Base-by-base conservation (phyloP, 1,284 basidiomycete genomes). In the Leucoagaricus sp. region DNA sequence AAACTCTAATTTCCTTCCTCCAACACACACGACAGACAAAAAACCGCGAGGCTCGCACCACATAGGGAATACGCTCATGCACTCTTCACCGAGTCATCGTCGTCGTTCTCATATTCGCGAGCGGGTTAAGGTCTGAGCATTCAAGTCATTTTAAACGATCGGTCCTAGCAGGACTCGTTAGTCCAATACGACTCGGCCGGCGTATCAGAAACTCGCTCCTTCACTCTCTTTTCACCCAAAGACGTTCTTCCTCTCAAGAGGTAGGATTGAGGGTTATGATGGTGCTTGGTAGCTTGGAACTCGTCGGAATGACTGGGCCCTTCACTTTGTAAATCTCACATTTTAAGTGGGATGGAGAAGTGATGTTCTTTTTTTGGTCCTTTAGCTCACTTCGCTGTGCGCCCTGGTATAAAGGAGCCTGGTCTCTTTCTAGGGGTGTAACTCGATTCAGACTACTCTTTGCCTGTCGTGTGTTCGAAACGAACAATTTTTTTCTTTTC, bases 371-470 rank as follows among this genome's bases (percentile, higher is more conserved):
- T 50, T 38, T 51, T 47, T 4, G 29, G 61, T 72, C 65, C 72
- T 75, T 74, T 60, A 75, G 72, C 69, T 72, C 72, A 73, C 72
- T 75, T 75, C 69, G 72, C 72, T 68, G 73, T 71, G 68, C 70
- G 68, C 62, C 59, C 62, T 40, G 15, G 33, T 57, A 47, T 60
- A 50, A 55, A 55, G 36, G 54, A 41, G 31, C 48, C 52, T 49
- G 38, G 36, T 54, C 29, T 49, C 21, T 47, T 50, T 51, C 58
- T 57, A 59, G 58, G 56, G 60, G 59, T 65, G 69, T 65, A 75
- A 75, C 73, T 74, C 72, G 72, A 75, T 75, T 75, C 73, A 75
- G 72, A 75, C 72, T 75, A 75, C 71, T 75, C 71, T 72, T 71
- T 67, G 66, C 72, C 72, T 75, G 71, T 71, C 68, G 68, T 72